These are phyloP conservation scores for Lactifluus hygrophoroides DNA, from an alignment of 768 basidiomycete genomes.

Conservation along the genomic window DNA sequence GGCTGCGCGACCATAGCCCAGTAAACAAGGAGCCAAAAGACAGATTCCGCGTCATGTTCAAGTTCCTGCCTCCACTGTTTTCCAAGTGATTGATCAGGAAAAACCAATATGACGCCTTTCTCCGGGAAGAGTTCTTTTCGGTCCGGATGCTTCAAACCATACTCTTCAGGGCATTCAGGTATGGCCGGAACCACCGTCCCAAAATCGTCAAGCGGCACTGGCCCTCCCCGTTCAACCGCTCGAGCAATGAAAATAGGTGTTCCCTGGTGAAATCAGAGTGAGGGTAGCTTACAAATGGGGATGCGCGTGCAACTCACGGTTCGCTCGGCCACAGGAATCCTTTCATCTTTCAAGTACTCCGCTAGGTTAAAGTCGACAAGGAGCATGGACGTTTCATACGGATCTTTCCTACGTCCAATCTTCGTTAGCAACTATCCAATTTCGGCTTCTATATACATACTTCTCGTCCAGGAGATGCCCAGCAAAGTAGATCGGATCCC, in stretches of 20 bases:
- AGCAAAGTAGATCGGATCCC: background rate
- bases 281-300: background rate
- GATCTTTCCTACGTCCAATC: background rate
- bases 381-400: background rate
- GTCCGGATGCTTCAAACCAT: no score
- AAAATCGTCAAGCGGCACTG: background rate
- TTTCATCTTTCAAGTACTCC: background rate
- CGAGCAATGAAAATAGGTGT: background rate
- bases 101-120: no score
- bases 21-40: conserved; percentile 1
- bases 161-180: background rate
- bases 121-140: no score
- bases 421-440: background rate
- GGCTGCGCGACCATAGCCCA: conserved; percentile 2
- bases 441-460: background rate
- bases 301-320: background rate
- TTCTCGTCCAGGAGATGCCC: background rate
- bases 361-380: background rate
- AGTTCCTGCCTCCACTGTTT: background rate
- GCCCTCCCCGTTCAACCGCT: background rate
- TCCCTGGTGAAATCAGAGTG: background rate
- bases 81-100: background rate
- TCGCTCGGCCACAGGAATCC: background rate
- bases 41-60: background rate
- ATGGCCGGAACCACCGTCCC: background rate